A percentile compares a stretch with the other conserved stretches of the same genome.
phyloP scores from a whole-genome alignment of 2,329 filamentous ascomycete species.

The Paraphoma chrysanthemicola region DNA sequence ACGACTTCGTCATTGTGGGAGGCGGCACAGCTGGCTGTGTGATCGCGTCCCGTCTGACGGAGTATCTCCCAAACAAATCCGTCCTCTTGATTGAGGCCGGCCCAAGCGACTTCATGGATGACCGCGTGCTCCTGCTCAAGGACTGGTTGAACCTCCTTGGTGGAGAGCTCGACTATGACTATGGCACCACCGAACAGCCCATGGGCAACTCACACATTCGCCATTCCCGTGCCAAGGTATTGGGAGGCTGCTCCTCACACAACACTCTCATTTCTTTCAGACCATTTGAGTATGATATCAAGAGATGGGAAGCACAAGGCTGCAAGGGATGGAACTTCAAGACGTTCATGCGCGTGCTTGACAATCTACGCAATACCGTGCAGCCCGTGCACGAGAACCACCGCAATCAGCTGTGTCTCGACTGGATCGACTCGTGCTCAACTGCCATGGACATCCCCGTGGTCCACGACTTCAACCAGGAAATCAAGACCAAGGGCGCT shows the following conservation, averaged over 20 bases:
- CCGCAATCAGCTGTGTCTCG: conserved; percentile 88
- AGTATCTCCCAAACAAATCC: conserved; percentile 83
- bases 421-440: conserved; percentile 85
- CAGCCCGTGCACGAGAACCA: conserved; percentile 86
- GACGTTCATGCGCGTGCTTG: conserved; percentile 79
- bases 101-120: conserved; percentile 87
- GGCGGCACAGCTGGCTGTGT: conserved; percentile 89
- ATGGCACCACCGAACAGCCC: conserved; percentile 86
- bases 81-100: conserved; percentile 87
- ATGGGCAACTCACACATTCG: conserved; percentile 91
- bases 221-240: conserved; percentile 89
- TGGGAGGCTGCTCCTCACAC: conserved; percentile 91
- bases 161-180: conserved; percentile 88
- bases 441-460: conserved; percentile 80
- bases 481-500: conserved; percentile 76
- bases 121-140: conserved; percentile 83
- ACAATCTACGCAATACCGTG: conserved; percentile 87
- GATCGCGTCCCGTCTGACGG: conserved; percentile 77
- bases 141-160: conserved; percentile 87
- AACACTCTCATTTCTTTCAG: conserved; percentile 94
- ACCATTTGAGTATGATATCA: conserved; percentile 86
- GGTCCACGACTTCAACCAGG: conserved; percentile 84
- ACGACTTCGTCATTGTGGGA: conserved; percentile 85
- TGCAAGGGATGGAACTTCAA: conserved; percentile 88
- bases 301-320: conserved; percentile 82